Percentiles rank a stretch among this genome's conserved stretches.
Conservation (phyloP, 441 rosid genomes). For the Aleurites moluccanus region DNA sequence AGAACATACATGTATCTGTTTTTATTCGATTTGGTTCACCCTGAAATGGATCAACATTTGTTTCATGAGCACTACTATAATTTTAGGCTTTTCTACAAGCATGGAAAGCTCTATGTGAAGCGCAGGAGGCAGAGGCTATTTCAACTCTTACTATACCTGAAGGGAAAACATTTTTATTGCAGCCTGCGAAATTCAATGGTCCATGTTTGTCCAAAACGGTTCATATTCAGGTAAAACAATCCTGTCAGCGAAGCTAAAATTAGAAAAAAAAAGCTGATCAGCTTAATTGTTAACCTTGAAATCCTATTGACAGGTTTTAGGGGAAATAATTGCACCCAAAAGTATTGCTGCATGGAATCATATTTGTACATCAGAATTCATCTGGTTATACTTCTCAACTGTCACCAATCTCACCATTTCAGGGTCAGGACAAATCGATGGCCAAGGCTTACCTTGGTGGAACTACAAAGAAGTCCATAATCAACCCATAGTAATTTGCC, state of each 20-base stretch:
- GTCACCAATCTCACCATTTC: slow-evolving; percentile 23
- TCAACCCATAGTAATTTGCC: no score
- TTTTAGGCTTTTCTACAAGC: background rate
- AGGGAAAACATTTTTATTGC: slow-evolving; percentile 26
- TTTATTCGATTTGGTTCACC: no score
- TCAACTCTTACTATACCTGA: background rate
- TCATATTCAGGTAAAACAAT: slow-evolving; percentile 24
- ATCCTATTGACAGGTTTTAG: slow-evolving; percentile 23
- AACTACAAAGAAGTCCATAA: no score
- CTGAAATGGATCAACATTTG: no score
- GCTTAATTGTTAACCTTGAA: background rate
- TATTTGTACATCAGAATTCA: background rate
- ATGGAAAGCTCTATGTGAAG: background rate
- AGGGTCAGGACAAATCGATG: slow-evolving; percentile 36
- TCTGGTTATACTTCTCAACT: slow-evolving; percentile 24
- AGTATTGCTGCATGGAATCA: background rate
- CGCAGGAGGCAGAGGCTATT: background rate
- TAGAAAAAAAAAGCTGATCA: no score
- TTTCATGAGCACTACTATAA: no score
- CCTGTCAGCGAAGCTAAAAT: no score
- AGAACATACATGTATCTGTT: no score
- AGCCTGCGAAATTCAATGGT: slow-evolving; percentile 26
- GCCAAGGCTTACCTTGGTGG: slow-evolving; percentile 42
- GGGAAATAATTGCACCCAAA: slow-evolving; percentile 29
- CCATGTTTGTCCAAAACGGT: slow-evolving; percentile 31